These are phyloP conservation scores for Aspergillus sp. DNA, from an alignment of 2,329 filamentous ascomycete genomes.

Conservation along the genomic window DNA sequence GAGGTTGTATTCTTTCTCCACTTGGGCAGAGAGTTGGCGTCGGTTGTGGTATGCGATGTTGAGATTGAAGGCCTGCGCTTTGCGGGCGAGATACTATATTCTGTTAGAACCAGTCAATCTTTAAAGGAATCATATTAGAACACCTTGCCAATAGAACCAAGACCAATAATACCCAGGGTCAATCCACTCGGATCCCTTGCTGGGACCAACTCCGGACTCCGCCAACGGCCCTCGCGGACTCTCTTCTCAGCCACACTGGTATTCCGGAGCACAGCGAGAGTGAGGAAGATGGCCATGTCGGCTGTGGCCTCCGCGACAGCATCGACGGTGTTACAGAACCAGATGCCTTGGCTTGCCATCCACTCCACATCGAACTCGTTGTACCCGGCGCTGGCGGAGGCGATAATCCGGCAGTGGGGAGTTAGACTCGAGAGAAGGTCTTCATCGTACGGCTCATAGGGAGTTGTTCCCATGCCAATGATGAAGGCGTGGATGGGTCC, in stretches of 20 bases:
- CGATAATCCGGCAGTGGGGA: too few species aligned
- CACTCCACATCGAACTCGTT: too few species aligned
- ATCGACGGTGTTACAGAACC: conserved; percentile 56
- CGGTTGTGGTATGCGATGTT: conserved; percentile 37
- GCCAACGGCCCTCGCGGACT: conserved; percentile 41
- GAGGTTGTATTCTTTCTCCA: conserved; percentile 37
- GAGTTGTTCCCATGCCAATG: too few species aligned
- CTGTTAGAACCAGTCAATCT: not conserved
- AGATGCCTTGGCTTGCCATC: conserved; percentile 35
- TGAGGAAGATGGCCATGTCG: conserved; percentile 52
- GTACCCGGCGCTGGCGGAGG: too few species aligned
- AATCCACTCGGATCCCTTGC: conserved; percentile 45
- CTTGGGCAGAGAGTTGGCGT: conserved; percentile 12
- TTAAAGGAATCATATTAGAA: too few species aligned
- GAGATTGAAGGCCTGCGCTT: conserved; percentile 46
- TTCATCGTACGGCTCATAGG: too few species aligned
- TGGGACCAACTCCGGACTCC: conserved; percentile 29
- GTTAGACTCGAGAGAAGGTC: too few species aligned
- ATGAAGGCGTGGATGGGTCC: too few species aligned
- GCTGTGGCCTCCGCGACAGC: conserved; percentile 56
- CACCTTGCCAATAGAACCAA: conserved; percentile 50
- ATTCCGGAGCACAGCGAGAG: conserved; percentile 49
- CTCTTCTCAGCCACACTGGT: conserved; percentile 41
- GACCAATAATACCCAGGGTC: conserved; percentile 50
- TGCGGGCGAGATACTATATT: conserved; percentile 41